Evolutionary conservation across 2,329 filamentous ascomycete genomes (phyloP), one percentile per base, ranked within the genome.

Genomic region (Fusarium verticillioides): DNA sequence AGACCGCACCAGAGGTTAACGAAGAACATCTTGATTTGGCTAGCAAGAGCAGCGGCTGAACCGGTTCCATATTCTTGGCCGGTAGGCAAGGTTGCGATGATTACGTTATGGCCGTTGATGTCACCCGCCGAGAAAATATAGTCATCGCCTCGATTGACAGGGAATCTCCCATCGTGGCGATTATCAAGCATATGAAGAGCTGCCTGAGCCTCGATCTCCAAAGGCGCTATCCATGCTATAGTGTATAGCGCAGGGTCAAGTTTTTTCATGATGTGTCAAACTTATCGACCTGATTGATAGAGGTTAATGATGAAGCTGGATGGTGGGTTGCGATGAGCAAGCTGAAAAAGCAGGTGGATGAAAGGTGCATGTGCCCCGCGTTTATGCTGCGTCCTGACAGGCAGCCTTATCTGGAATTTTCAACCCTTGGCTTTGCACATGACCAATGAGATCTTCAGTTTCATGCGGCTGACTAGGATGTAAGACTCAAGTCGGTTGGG

Each of bases 161-260:
- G 62, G 63, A 84, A 84, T 4, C 62, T 58, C 9, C 82, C 82
- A 0, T n/a, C 2, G 40, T 84, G 81, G 26, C 46, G 43, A 1
- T 79, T 63, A 19, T 84, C 81, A 23, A 84, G 66, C 75, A 84
- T 75, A 36, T 75, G 68, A 26, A 79, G 57, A 15, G 83, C 83
- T 36, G 81, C 81, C 40, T 54, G 70, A 10, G 79, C 81, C 67
- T 84, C 81, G 12, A 84, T 82, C 28, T 79, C 75, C 1, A 83
- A 76, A 2, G 81, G 82, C 0, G 82, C 80, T 32, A 84, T 79
- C 82, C 81, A 84, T 62, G 75, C 80, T 2, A 84, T 75, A 1
- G 76, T 79, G 36, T 84, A 84, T 9, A 52, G 7, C 2, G 15
- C 12, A 3, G 70, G 74, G 26, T 77, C 60, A 1, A 78, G 44